Evolutionary conservation across 257 asterid species (phyloP), one percentile per base, ranked within the genome.

Genomic region (Haberlea rhodopensis): DNA sequence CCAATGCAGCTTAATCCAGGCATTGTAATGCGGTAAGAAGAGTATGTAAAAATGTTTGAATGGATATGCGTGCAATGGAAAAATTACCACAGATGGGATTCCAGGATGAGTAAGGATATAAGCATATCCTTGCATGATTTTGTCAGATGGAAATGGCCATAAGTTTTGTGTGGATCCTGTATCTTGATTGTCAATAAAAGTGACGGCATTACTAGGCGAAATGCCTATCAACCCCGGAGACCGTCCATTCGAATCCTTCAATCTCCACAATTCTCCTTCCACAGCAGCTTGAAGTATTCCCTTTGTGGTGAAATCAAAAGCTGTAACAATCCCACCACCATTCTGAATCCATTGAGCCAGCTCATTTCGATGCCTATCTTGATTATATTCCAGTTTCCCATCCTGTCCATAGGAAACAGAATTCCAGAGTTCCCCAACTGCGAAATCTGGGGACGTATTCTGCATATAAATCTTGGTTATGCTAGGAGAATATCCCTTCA

Each of bases 71-170:
- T 2, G 48, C 48, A 13, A 37, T 24, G 32, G 1, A 24, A 15
- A 8, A 28, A 69, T 43, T 53, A 88, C 97, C 83, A 88, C 72
- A 0, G 85, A 75, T 18, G 96, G 96, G 51, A 67, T 75, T 19
- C 98, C 96, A 8, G 98, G 95, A 59, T 91, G 98, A 2, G 96
- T 83, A 24, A 91, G 95, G 26, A 91, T 91, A 40, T 91, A 91
- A 19, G 89, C 98, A 51, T 91, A 91, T 68, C 98, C 98, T 16
- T 59, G 82, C 57, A 74, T 67, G 54, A 91, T 90, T 69, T 87
- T 89, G 32, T 91, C 95, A 0, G 77, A 59, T 2, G 96, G 98
- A 46, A 91, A 89, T 16, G 96, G 95, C 95, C 95, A 91, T 6
- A 71, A 0, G 0, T 63, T 66, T 82, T 88, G 92, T 4, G 95